phyloP scores from a whole-genome alignment of 106 monocot genomes.

The Dendrobium catenatum region DNA sequence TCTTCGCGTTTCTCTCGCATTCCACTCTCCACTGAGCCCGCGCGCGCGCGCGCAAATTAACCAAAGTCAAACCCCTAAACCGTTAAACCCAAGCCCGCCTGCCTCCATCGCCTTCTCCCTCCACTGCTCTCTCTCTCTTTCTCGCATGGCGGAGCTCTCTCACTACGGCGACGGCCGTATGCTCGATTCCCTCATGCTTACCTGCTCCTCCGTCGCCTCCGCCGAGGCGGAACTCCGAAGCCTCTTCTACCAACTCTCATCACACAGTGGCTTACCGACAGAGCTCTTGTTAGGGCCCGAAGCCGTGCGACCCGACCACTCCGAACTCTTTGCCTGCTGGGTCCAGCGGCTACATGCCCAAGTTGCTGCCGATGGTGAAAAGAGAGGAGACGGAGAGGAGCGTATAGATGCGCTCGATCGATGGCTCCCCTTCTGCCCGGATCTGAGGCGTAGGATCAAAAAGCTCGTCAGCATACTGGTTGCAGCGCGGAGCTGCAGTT shows the following conservation, averaged over 20 bases:
- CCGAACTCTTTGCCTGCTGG: slow-evolving; percentile 9
- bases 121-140: neutral
- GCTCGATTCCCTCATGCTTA: neutral
- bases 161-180: neutral
- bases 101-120: neutral
- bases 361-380: neutral
- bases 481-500: neutral
- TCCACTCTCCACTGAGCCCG: neutral
- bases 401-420: neutral
- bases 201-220: slow-evolving; percentile 3
- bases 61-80: neutral
- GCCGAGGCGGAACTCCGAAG: slow-evolving; percentile 15
- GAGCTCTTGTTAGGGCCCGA: neutral
- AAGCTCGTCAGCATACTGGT: slow-evolving; percentile 3
- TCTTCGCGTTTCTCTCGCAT: neutral
- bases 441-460: slow-evolving; percentile 16
- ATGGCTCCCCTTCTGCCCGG: slow-evolving; percentile 15
- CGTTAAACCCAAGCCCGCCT: neutral
- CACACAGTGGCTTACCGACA: neutral
- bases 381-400: neutral
- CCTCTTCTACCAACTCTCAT: slow-evolving; percentile 11
- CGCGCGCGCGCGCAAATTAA: neutral
- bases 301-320: neutral
- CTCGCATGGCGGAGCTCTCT: slow-evolving; percentile 5
- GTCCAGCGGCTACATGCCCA: neutral